Percentiles rank a stretch among this genome's conserved stretches.
These are phyloP conservation scores for Capsicum pubescens DNA, from an alignment of 257 asterid genomes.

Conservation along the genomic window DNA sequence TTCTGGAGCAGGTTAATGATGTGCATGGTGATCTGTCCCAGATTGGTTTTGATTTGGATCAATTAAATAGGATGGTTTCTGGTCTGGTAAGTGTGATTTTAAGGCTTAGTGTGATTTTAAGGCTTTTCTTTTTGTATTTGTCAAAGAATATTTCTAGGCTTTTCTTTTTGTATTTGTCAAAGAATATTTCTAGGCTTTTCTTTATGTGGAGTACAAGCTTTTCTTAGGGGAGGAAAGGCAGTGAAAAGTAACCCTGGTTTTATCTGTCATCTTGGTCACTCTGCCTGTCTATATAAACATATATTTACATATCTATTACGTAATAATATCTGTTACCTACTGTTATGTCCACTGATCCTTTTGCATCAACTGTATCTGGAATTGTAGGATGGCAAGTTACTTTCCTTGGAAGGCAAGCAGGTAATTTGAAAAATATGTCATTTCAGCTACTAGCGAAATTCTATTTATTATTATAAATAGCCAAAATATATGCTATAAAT, in stretches of 20 bases:
- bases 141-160: not conserved
- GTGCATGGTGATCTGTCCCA: constrained; percentile 68
- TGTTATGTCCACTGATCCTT: not conserved
- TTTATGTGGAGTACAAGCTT: not conserved
- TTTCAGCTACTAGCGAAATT: constrained; percentile 20
- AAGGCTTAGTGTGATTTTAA: not conserved
- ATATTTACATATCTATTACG: not conserved
- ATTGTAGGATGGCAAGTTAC: constrained; percentile 76
- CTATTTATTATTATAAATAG: not conserved
- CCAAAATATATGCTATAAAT: not conserved
- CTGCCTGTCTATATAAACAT: not conserved
- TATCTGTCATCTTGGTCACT: not conserved
- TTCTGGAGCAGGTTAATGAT: constrained; percentile 60
- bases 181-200: not conserved
- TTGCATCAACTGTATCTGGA: constrained; percentile 18
- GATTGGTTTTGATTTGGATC: constrained; percentile 60
- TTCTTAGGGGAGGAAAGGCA: not conserved
- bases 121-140: not conserved
- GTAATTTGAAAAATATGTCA: constrained; percentile 35
- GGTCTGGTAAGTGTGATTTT: constrained; percentile 64
- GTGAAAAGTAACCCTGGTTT: not conserved
- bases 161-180: not conserved
- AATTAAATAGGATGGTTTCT: constrained; percentile 59
- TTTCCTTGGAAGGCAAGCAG: constrained; percentile 78
- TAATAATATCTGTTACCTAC: not conserved